phyloP scores from a whole-genome alignment of 2,329 filamentous ascomycete genomes.

The Cylindrodendrum hubeiense region DNA sequence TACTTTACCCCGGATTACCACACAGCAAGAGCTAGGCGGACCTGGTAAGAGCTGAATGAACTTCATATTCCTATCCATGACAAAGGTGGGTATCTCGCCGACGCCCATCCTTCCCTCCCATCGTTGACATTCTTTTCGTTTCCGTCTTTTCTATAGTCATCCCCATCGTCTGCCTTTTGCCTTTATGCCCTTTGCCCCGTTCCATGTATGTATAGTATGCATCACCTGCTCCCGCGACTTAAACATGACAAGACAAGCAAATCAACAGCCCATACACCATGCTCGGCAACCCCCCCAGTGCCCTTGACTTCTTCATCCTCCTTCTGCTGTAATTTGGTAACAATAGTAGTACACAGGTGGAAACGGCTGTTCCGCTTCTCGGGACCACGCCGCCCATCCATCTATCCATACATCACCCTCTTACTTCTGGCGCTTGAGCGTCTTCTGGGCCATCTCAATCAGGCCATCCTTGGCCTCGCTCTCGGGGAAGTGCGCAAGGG shows the following conservation, averaged over 20 bases:
- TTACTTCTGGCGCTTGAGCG: conserved; percentile 88
- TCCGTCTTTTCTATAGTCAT: not conserved
- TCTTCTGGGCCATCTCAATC: conserved; percentile 94
- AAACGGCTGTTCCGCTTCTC: not conserved
- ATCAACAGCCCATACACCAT: conserved; percentile 23
- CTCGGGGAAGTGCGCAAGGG: conserved; percentile 89
- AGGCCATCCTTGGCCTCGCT: conserved; percentile 94
- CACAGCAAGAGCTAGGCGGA: not conserved
- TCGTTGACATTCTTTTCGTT: not conserved
- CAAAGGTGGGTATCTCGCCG: conserved; percentile 9
- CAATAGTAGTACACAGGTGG: conserved; percentile 29
- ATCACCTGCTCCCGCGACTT: conserved; percentile 23
- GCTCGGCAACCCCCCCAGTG: conserved; percentile 8
- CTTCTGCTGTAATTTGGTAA: conserved; percentile 27
- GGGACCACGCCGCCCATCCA: conserved; percentile 3
- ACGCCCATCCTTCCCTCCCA: not conserved
- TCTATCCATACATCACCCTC: conserved; percentile 9
- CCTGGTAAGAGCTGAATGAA: conserved; percentile 6
- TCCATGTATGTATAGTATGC: conserved; percentile 26
- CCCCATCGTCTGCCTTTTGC: not conserved
- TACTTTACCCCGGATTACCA: not conserved
- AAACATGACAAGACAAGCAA: conserved; percentile 26
- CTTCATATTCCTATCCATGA: conserved; percentile 4
- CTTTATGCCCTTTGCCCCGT: not conserved
- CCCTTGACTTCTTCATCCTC: not conserved